phyloP scores from a whole-genome alignment of 441 rosid genomes.

The Populus hybrid region DNA sequence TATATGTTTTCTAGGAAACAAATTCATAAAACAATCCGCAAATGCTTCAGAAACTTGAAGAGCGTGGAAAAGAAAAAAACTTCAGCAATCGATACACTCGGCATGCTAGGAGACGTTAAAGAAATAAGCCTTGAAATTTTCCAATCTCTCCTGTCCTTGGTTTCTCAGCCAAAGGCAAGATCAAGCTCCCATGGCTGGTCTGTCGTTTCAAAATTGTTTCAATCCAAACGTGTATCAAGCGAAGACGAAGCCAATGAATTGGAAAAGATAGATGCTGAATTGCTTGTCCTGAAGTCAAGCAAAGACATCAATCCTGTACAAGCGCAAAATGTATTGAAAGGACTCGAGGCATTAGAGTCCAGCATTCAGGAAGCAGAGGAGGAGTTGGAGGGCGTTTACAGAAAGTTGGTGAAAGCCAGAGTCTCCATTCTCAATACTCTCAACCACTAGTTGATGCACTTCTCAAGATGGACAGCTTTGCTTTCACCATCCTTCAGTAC shows the following conservation, averaged over 20 bases:
- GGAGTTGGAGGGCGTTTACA: slow-evolving; percentile 23
- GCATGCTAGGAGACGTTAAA: slow-evolving; percentile 20
- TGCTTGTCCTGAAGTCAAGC: slow-evolving; percentile 20
- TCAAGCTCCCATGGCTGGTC: slow-evolving; percentile 31
- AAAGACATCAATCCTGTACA: slow-evolving; percentile 7
- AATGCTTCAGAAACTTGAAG: slow-evolving; percentile 21
- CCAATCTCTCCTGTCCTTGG: slow-evolving; percentile 28
- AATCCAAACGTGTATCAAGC: slow-evolving; percentile 22
- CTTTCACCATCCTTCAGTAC: background rate
- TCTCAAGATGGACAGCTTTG: background rate
- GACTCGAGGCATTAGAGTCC: slow-evolving; percentile 19
- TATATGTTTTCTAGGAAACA: slow-evolving; percentile 26
- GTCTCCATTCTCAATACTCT: slow-evolving; percentile 36
- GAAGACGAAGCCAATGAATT: background rate
- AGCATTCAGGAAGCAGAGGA: slow-evolving; percentile 22
- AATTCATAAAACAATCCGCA: slow-evolving; percentile 19
- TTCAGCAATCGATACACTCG: background rate
- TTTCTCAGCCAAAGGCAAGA: slow-evolving; percentile 19
- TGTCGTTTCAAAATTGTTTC: slow-evolving; percentile 33
- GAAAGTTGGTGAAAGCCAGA: slow-evolving; percentile 24
- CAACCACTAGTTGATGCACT: slow-evolving; percentile 13
- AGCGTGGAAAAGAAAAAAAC: slow-evolving; percentile 14
- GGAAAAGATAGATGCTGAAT: slow-evolving; percentile 17
- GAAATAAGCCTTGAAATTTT: slow-evolving; percentile 20
- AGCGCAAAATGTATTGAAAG: slow-evolving; percentile 8